phyloP scores from a whole-genome alignment of 331 rosid species.

The Pyrus hybrid region DNA sequence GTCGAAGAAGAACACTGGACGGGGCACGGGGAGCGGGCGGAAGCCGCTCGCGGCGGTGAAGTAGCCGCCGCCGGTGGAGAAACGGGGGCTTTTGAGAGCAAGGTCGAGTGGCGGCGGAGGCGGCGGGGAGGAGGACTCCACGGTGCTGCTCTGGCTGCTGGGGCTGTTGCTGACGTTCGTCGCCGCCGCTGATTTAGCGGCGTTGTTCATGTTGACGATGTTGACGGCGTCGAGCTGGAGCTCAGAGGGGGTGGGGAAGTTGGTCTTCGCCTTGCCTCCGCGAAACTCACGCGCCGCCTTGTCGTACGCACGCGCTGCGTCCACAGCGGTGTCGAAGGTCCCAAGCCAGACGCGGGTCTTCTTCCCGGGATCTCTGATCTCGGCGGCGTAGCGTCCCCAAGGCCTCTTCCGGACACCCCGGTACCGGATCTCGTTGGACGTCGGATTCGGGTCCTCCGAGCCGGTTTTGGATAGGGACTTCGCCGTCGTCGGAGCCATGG shows the following conservation, averaged over 20 bases:
- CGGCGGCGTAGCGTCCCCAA: slow-evolving; percentile 90
- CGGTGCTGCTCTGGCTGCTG: slow-evolving; percentile 67
- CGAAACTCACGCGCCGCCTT: slow-evolving; percentile 69
- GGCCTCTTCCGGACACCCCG: slow-evolving; percentile 81
- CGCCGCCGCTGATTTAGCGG: neutral
- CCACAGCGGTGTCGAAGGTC: slow-evolving; percentile 69
- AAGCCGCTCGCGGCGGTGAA: slow-evolving; percentile 13
- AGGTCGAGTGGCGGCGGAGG: slow-evolving; percentile 29
- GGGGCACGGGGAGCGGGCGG: slow-evolving; percentile 19
- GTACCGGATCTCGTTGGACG: slow-evolving; percentile 53
- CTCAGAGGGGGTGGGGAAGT: slow-evolving; percentile 43
- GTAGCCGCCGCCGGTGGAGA: slow-evolving; percentile 1
- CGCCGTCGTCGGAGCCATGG: slow-evolving; percentile 49
- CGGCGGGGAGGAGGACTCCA: slow-evolving; percentile 57
- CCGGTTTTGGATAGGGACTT: slow-evolving; percentile 5
- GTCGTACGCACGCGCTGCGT: slow-evolving; percentile 84
- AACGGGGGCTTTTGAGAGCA: slow-evolving; percentile 5
- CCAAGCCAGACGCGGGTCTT: slow-evolving; percentile 87
- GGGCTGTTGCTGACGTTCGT: slow-evolving; percentile 32
- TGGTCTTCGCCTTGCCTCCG: slow-evolving; percentile 62
- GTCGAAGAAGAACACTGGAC: slow-evolving; percentile 44
- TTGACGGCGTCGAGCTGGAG: neutral
- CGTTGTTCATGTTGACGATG: neutral
- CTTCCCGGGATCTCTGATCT: slow-evolving; percentile 84
- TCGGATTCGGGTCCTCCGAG: neutral